Evolutionary conservation across 73 alveolate species (phyloP), one percentile per base, ranked within the genome.

Genomic region (Tetrahymena borealis): DNA sequence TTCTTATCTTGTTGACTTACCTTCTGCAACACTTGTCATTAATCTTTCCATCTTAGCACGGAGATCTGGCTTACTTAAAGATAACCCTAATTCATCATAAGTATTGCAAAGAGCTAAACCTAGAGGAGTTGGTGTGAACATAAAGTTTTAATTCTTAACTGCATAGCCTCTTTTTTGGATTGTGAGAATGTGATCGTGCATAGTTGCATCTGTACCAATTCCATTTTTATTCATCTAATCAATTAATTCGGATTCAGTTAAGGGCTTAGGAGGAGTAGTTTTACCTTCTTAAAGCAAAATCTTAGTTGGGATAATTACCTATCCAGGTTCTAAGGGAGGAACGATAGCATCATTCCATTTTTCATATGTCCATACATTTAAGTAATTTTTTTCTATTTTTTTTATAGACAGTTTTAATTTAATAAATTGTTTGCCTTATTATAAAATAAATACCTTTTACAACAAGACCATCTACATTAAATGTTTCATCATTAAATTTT

Each of bases 141-240:
- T 96, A 39, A 96, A 94, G 37, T 97, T 92, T 20, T 98, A 98
- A 78, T 96, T 91, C 95, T 98, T 98, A 78, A 90, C 78, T 24
- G 99, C 99, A 96, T 99, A 99, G 39, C 97, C 98, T 91, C 99
- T 93, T 20, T 95, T 95, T 40, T 95, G 93, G 42, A 99, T 94
- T 41, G 99, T 99, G 94, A 98, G 98, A 42, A 99, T 99, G 96
- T 99, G 99, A 91, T 99, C 99, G 94, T 99, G 99, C 93, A 99
- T 99, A 2, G 99, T 99, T 15, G 99, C 99, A 96, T 99, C 99
- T 20, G 99, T 99, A 20, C 99, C 99, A 35, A 99, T 99, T 36
- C 99, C 99, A 91, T 99, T 97, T 91, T 98, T 96, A 96, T 99
- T 99, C 99, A 99, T 99, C 93, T 95, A 60, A 13, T 98, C 93